Percentiles rank a stretch among this genome's conserved stretches.
Evolutionary conservation across 495 filamentous ascomycete species (phyloP).

Genomic region (Lepidopterella palustris): DNA sequence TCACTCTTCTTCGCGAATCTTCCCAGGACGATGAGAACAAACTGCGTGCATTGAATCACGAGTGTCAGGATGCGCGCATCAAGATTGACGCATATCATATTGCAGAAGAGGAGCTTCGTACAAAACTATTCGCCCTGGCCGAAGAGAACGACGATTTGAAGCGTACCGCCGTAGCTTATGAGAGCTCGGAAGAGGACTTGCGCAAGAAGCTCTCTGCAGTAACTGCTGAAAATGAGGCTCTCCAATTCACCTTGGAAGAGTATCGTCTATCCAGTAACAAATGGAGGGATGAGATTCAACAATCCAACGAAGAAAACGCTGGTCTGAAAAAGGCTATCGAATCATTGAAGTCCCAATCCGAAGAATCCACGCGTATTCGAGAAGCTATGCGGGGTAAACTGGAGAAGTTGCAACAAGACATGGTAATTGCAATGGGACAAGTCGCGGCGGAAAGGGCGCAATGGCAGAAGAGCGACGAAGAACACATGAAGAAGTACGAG

Average conservation of each 20-base stretch:
- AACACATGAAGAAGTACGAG: slow-evolving; percentile 66
- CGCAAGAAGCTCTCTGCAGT: slow-evolving; percentile 61
- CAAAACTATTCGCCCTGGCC: slow-evolving; percentile 14
- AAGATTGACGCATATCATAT: slow-evolving; percentile 3
- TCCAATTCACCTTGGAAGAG: slow-evolving; percentile 56
- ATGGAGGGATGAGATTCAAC: slow-evolving; percentile 51
- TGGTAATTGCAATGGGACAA: slow-evolving; percentile 67
- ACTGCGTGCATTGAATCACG: slow-evolving; percentile 37
- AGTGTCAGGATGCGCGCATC: slow-evolving; percentile 33
- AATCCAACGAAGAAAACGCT: slow-evolving; percentile 50
- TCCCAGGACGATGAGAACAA: slow-evolving; percentile 58
- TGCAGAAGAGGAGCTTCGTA: slow-evolving; percentile 13
- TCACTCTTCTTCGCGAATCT: slow-evolving; percentile 59
- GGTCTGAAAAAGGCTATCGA: slow-evolving; percentile 53
- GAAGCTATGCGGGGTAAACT: slow-evolving; percentile 75
- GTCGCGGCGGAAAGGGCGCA: slow-evolving; percentile 72
- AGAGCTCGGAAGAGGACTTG: slow-evolving; percentile 56
- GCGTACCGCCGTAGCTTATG: slow-evolving; percentile 51
- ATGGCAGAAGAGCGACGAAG: slow-evolving; percentile 66
- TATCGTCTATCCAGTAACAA: slow-evolving; percentile 52
- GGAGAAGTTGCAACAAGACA: slow-evolving; percentile 73
- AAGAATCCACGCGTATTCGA: slow-evolving; percentile 74
- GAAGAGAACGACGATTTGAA: slow-evolving; percentile 33
- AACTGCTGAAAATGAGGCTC: slow-evolving; percentile 51
- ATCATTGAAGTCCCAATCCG: slow-evolving; percentile 64